Evolutionary conservation across 352 stramenopile species (phyloP).

Genomic region (Phytophthora ohioensis): DNA sequence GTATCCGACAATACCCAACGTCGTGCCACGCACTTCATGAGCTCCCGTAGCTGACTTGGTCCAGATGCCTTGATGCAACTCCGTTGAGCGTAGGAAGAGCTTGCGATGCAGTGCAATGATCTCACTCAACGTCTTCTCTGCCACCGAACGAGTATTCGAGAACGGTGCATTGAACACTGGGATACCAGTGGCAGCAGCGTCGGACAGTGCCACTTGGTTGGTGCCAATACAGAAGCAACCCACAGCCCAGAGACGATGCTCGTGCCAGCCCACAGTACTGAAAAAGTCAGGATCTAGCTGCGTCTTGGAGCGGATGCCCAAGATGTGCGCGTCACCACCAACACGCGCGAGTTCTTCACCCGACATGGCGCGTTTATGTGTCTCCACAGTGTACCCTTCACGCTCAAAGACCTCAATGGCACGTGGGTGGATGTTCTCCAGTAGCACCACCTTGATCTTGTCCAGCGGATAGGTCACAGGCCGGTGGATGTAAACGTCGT

Average conservation of each 20-base stretch:
- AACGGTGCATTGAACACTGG: slow-evolving; percentile 89
- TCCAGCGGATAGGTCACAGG: slow-evolving; percentile 80
- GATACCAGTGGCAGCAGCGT: slow-evolving; percentile 69
- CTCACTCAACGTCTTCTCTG: slow-evolving; percentile 86
- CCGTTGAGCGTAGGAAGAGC: slow-evolving; percentile 80
- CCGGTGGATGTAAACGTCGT: slow-evolving; percentile 60
- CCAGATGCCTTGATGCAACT: slow-evolving; percentile 81
- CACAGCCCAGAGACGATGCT: slow-evolving; percentile 80
- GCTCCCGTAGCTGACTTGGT: slow-evolving; percentile 82
- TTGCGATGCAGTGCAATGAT: slow-evolving; percentile 87
- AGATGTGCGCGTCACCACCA: slow-evolving; percentile 77
- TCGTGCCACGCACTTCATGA: slow-evolving; percentile 86
- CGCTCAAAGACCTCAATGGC: slow-evolving; percentile 80
- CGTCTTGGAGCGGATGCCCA: slow-evolving; percentile 87
- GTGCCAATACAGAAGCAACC: slow-evolving; percentile 89
- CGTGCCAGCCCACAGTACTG: slow-evolving; percentile 78
- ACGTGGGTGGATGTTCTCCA: slow-evolving; percentile 88
- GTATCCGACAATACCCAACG: slow-evolving; percentile 83
- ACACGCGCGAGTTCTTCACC: slow-evolving; percentile 78
- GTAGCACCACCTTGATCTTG: slow-evolving; percentile 86
- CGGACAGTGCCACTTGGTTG: slow-evolving; percentile 77
- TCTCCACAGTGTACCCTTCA: slow-evolving; percentile 81
- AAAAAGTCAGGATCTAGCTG: slow-evolving; percentile 84
- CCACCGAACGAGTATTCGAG: slow-evolving; percentile 88
- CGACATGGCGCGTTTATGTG: slow-evolving; percentile 78